These are phyloP conservation scores for Fusarium albidum DNA, from an alignment of 2,329 filamentous ascomycete genomes.

Conservation along the genomic window DNA sequence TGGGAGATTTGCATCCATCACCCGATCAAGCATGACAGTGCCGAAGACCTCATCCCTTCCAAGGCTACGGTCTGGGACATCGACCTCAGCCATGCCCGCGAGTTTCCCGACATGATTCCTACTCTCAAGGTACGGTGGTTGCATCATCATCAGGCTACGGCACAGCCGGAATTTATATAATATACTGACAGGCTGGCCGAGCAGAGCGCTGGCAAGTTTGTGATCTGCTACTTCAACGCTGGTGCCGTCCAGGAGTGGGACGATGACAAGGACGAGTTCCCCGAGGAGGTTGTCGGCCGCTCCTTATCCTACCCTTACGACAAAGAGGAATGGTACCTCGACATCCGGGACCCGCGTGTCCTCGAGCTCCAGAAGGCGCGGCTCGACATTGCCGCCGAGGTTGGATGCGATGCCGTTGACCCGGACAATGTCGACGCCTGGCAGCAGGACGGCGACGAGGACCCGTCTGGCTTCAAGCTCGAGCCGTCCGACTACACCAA, in stretches of 20 bases:
- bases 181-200: slow-evolving; percentile 1
- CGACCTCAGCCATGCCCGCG: slow-evolving; percentile 40
- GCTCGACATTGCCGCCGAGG: slow-evolving; percentile 37
- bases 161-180: too few relatives aligned
- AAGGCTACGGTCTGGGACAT: slow-evolving; percentile 44
- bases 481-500: slow-evolving; percentile 39
- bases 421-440: slow-evolving; percentile 47
- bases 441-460: slow-evolving; percentile 35
- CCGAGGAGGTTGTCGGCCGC: slow-evolving; percentile 35
- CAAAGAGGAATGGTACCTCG: slow-evolving; percentile 42
- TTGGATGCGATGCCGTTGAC: slow-evolving; percentile 47
- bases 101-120: slow-evolving; percentile 40
- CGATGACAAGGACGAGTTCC: slow-evolving; percentile 38
- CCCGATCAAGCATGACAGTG: slow-evolving; percentile 40
- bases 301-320: slow-evolving; percentile 37
- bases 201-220: slow-evolving; percentile 40
- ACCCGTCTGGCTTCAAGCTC: slow-evolving; percentile 43
- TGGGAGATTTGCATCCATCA: slow-evolving; percentile 45
- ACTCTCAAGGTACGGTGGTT: slow-evolving; percentile 38
- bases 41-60: slow-evolving; percentile 36
- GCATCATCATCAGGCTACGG: not conserved
- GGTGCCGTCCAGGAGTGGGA: slow-evolving; percentile 44
- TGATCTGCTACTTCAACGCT: slow-evolving; percentile 47
- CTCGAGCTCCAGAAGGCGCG: slow-evolving; percentile 44
- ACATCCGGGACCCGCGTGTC: slow-evolving; percentile 39